phyloP scores from a whole-genome alignment of 192 early-diverging fungal genomes.

The Lunasporangiospora selenospora region DNA sequence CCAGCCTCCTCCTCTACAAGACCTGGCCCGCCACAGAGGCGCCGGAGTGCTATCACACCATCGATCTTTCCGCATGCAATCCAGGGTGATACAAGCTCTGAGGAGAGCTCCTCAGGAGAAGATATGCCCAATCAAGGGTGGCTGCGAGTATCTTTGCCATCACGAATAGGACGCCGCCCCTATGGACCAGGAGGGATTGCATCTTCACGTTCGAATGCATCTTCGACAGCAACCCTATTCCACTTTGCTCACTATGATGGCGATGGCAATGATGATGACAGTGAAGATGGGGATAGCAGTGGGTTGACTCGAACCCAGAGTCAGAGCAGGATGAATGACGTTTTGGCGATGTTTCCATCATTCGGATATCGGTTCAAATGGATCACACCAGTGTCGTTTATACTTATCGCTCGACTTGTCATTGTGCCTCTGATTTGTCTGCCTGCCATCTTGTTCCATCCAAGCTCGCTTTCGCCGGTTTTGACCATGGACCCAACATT shows the following conservation, averaged over 20 bases:
- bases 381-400: constrained; percentile 18
- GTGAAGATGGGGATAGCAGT: no score
- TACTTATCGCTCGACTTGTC: constrained; percentile 44
- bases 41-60: constrained; percentile 2
- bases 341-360: no score
- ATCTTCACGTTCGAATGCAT: no score
- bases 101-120: constrained; percentile 12
- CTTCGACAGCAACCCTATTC: no score
- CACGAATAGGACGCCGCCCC: neutral
- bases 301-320: no score
- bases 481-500: constrained; percentile 69
- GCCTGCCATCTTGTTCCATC: constrained; percentile 35
- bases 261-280: no score
- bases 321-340: no score
- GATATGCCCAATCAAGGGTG: constrained; percentile 4
- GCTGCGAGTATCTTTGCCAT: neutral
- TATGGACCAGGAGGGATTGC: no score
- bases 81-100: neutral
- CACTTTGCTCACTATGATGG: no score
- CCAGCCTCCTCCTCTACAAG: neutral
- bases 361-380: constrained; percentile 12
- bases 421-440: constrained; percentile 49
- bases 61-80: constrained; percentile 11
- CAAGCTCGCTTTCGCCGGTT: constrained; percentile 29
- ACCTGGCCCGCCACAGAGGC: constrained; percentile 7